These are phyloP conservation scores for Pseudocercospora cruenta DNA, from an alignment of 2,329 filamentous ascomycete genomes.

Conservation along the genomic window DNA sequence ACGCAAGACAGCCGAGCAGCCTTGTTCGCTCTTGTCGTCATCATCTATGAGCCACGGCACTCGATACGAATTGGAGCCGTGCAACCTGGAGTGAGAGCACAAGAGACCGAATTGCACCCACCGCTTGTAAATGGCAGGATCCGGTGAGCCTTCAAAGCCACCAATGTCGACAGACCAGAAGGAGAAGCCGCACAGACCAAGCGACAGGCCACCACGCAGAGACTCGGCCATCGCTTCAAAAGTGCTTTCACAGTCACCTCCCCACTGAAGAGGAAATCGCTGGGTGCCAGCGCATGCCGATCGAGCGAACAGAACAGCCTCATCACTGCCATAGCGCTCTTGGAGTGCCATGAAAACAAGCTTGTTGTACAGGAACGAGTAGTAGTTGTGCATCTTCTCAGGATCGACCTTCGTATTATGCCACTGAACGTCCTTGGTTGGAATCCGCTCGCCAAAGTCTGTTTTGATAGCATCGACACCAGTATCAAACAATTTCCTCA, in stretches of 20 bases:
- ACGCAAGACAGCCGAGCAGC: conserved; percentile 58
- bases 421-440: conserved; percentile 67
- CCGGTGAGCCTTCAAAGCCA: conserved; percentile 69
- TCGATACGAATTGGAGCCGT: conserved; percentile 71
- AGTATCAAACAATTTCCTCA: conserved; percentile 67
- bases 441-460: conserved; percentile 75
- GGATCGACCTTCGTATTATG: conserved; percentile 63
- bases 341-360: conserved; percentile 69
- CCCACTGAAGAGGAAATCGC: conserved; percentile 70
- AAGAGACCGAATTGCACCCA: conserved; percentile 78
- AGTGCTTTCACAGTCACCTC: conserved; percentile 75
- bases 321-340: conserved; percentile 52
- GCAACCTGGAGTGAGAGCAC: conserved; percentile 70
- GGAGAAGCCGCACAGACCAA: conserved; percentile 66
- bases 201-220: conserved; percentile 65
- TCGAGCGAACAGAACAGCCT: conserved; percentile 69
- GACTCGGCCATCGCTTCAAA: conserved; percentile 74
- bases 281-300: conserved; percentile 70
- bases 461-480: conserved; percentile 76
- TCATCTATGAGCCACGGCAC: conserved; percentile 75
- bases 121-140: conserved; percentile 70
- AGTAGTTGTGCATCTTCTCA: conserved; percentile 75
- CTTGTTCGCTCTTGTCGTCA: conserved; percentile 56
- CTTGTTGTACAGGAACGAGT: conserved; percentile 74
- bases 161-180: conserved; percentile 75